Percentiles rank a stretch among this genome's conserved stretches.
These are phyloP conservation scores for Nadsonia commutata DNA, from an alignment of 1,139 yeast genomes.

Conservation along the genomic window DNA sequence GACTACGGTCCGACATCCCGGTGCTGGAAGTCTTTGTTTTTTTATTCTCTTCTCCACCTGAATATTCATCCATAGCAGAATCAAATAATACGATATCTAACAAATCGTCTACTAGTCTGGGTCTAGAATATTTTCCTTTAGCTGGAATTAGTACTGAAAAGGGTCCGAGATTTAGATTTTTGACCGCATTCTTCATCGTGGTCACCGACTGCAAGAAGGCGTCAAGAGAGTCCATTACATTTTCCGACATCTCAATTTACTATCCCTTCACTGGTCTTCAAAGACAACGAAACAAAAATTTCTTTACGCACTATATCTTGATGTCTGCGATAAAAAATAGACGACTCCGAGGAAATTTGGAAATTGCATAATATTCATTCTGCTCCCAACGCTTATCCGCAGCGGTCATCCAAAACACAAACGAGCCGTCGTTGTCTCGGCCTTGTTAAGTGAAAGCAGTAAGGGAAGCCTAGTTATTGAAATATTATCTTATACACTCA, in stretches of 20 bases:
- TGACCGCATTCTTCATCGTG: neutral
- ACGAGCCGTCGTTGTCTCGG: too few relatives aligned
- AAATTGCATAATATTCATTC: too few relatives aligned
- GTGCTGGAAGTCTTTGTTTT: neutral
- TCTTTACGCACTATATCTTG: too few relatives aligned
- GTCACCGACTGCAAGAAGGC: constrained; percentile 1
- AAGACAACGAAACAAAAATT: too few relatives aligned
- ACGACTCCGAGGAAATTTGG: too few relatives aligned
- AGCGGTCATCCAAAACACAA: too few relatives aligned
- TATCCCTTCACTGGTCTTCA: neutral
- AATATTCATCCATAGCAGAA: neutral
- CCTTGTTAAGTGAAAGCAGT: too few relatives aligned
- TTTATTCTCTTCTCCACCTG: neutral
- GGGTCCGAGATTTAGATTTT: neutral
- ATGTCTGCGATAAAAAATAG: too few relatives aligned
- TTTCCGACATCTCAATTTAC: neutral
- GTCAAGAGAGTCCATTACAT: neutral
- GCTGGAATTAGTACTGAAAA: neutral
- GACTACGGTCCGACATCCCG: neutral
- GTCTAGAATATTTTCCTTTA: constrained; percentile 2
- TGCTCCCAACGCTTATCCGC: too few relatives aligned
- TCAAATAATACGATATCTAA: neutral
- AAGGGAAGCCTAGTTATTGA: too few relatives aligned
- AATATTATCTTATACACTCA: too few relatives aligned
- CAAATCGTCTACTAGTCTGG: neutral